These are phyloP conservation scores for Phlebiopsis flavidoalba DNA, from an alignment of 768 basidiomycete species.

Conservation along the genomic window DNA sequence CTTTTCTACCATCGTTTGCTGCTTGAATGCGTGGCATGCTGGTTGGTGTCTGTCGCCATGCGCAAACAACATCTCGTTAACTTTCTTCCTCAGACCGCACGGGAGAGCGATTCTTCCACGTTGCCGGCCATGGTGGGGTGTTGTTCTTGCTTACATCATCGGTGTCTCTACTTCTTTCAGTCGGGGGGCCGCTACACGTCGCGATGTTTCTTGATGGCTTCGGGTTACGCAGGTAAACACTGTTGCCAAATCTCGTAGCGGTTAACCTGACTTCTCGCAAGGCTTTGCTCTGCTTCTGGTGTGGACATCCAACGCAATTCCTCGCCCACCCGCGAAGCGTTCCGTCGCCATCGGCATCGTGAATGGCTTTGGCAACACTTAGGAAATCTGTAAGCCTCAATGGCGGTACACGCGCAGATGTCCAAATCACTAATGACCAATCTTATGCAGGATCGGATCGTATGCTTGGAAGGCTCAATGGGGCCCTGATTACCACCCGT, in stretches of 20 bases:
- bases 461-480: slow-evolving; percentile 59
- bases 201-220: slow-evolving; percentile 61
- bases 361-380: slow-evolving; percentile 56
- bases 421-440: background rate
- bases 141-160: slow-evolving; percentile 58
- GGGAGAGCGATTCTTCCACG: slow-evolving; percentile 64
- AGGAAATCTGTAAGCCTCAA: slow-evolving; percentile 46
- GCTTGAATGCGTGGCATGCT: slow-evolving; percentile 52
- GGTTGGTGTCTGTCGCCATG: slow-evolving; percentile 22
- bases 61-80: background rate
- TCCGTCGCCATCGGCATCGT: slow-evolving; percentile 58
- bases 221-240: slow-evolving; percentile 40
- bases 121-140: slow-evolving; percentile 53
- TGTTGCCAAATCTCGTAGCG: background rate
- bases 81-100: slow-evolving; percentile 38
- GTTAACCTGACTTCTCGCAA: slow-evolving; percentile 6
- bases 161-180: slow-evolving; percentile 46
- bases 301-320: slow-evolving; percentile 58
- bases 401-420: background rate
- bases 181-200: slow-evolving; percentile 53
- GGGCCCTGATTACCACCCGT: slow-evolving; percentile 58
- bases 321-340: slow-evolving; percentile 54
- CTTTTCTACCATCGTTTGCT: slow-evolving; percentile 44
- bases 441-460: slow-evolving; percentile 44
- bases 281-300: slow-evolving; percentile 44